Conservation (phyloP, 192 early-diverging fungal genomes). For the Dissophora ornata region DNA sequence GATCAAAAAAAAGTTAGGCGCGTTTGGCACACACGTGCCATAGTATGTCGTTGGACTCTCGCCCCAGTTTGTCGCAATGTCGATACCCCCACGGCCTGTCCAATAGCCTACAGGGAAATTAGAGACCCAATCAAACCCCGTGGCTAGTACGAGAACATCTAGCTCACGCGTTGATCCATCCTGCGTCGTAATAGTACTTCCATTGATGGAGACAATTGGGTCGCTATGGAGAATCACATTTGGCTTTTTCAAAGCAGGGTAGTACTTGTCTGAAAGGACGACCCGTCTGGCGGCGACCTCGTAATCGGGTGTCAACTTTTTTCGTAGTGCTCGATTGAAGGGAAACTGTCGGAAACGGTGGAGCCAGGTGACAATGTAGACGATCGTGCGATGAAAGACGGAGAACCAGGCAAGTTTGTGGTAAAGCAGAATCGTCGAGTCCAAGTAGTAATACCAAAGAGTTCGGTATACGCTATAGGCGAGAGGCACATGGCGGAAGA, state of each 20-base stretch:
- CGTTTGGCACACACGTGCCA: slow-evolving; percentile 39
- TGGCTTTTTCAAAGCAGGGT: slow-evolving; percentile 15
- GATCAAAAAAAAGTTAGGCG: slow-evolving; percentile 46
- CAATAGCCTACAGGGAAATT: slow-evolving; percentile 39
- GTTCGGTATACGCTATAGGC: slow-evolving; percentile 45
- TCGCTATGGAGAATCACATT: slow-evolving; percentile 54
- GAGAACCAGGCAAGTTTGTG: slow-evolving; percentile 47
- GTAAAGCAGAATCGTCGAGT: slow-evolving; percentile 36
- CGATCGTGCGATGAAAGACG: slow-evolving; percentile 19
- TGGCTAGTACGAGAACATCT: slow-evolving; percentile 58
- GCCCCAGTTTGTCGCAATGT: slow-evolving; percentile 38
- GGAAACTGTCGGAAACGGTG: slow-evolving; percentile 40
- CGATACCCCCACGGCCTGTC: slow-evolving; percentile 22
- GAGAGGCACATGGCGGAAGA: slow-evolving; percentile 50
- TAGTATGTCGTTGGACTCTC: slow-evolving; percentile 41
- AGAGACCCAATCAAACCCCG: slow-evolving; percentile 56
- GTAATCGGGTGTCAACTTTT: slow-evolving; percentile 31
- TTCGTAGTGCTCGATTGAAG: slow-evolving; percentile 8
- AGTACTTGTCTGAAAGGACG: slow-evolving; percentile 35
- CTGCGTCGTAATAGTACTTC: slow-evolving; percentile 40
- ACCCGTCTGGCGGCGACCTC: slow-evolving; percentile 25
- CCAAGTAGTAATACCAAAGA: slow-evolving; percentile 29
- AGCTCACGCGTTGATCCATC: slow-evolving; percentile 48
- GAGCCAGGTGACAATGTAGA: slow-evolving; percentile 39
- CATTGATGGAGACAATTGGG: slow-evolving; percentile 37